phyloP scores from a whole-genome alignment of 192 early-diverging fungal species.

The Coemansia reversa region DNA sequence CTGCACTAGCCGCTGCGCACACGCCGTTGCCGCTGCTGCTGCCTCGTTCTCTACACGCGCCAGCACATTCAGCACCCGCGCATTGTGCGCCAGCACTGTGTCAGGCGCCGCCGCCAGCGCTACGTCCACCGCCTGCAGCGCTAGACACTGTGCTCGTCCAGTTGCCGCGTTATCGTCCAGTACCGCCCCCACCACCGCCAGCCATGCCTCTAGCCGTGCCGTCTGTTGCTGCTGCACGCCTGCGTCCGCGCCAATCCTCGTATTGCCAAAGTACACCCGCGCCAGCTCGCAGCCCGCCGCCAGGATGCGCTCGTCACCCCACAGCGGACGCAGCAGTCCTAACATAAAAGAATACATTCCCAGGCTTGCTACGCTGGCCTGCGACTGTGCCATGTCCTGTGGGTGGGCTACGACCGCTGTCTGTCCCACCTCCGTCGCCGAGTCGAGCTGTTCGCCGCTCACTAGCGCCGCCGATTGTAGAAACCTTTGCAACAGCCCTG shows the following conservation, averaged over 20 bases:
- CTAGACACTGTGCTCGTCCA: slow-evolving; percentile 7
- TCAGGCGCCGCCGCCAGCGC: slow-evolving; percentile 40
- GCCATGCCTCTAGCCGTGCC: slow-evolving; percentile 27
- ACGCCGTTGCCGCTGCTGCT: background rate
- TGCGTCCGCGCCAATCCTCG: slow-evolving; percentile 27
- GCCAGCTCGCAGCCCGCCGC: slow-evolving; percentile 26
- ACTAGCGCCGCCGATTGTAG: slow-evolving; percentile 35
- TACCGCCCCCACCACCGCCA: slow-evolving; percentile 10
- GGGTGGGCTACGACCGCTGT: slow-evolving; percentile 37
- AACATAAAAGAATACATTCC: slow-evolving; percentile 34
- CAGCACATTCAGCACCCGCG: slow-evolving; percentile 19
- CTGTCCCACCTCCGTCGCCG: slow-evolving; percentile 27
- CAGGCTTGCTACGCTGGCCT: slow-evolving; percentile 27
- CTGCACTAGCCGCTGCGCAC: slow-evolving; percentile 16
- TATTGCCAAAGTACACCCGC: slow-evolving; percentile 29
- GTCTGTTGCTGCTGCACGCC: slow-evolving; percentile 25
- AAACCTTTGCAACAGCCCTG: slow-evolving; percentile 29
- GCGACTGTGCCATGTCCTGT: slow-evolving; percentile 9
- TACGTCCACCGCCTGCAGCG: slow-evolving; percentile 22
- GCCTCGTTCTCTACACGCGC: slow-evolving; percentile 14
- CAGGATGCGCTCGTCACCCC: slow-evolving; percentile 16
- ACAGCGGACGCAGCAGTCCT: slow-evolving; percentile 9
- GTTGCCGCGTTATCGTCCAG: slow-evolving; percentile 8
- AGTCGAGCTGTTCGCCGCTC: slow-evolving; percentile 33
- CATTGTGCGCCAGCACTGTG: slow-evolving; percentile 18